Percentiles rank a stretch among this genome's conserved stretches.
Conservation (phyloP, 2,329 filamentous ascomycete species). For the Lasiodiplodia sp. region DNA sequence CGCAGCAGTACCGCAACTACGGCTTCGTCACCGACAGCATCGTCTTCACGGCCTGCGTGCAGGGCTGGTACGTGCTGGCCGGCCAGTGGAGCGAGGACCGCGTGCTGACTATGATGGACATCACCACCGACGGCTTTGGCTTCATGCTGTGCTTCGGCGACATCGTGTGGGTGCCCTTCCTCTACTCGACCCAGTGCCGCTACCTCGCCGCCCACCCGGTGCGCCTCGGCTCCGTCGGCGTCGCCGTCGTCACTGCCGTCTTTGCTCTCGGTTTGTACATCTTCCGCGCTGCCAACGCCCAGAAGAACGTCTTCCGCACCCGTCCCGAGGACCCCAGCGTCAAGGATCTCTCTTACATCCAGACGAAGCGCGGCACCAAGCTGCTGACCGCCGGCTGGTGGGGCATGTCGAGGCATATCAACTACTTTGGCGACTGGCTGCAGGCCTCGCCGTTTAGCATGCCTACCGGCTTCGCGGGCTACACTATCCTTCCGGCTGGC, state of each 20-base stretch:
- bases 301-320: slow-evolving; percentile 94
- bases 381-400: slow-evolving; percentile 91
- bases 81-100: slow-evolving; percentile 85
- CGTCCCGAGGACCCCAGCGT: slow-evolving; percentile 82
- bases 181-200: slow-evolving; percentile 82
- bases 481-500: slow-evolving; percentile 65
- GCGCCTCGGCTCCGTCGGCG: slow-evolving; percentile 73
- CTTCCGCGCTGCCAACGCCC: slow-evolving; percentile 88
- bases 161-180: slow-evolving; percentile 89
- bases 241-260: slow-evolving; percentile 70
- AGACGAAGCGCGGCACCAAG: slow-evolving; percentile 81
- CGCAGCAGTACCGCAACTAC: slow-evolving; percentile 85
- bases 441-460: slow-evolving; percentile 91
- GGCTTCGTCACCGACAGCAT: slow-evolving; percentile 88
- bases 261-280: slow-evolving; percentile 81
- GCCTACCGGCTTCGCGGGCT: slow-evolving; percentile 85
- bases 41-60: slow-evolving; percentile 77
- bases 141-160: slow-evolving; percentile 96
- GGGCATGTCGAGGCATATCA: slow-evolving; percentile 90
- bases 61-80: slow-evolving; percentile 84
- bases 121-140: slow-evolving; percentile 91
- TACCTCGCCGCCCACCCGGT: slow-evolving; percentile 86
- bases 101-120: slow-evolving; percentile 91
- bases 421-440: slow-evolving; percentile 94
- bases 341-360: slow-evolving; percentile 81